Percentiles rank a stretch among this genome's conserved stretches.
These are phyloP conservation scores for Cornus florida DNA, from an alignment of 148 eudicot species.

Conservation along the genomic window DNA sequence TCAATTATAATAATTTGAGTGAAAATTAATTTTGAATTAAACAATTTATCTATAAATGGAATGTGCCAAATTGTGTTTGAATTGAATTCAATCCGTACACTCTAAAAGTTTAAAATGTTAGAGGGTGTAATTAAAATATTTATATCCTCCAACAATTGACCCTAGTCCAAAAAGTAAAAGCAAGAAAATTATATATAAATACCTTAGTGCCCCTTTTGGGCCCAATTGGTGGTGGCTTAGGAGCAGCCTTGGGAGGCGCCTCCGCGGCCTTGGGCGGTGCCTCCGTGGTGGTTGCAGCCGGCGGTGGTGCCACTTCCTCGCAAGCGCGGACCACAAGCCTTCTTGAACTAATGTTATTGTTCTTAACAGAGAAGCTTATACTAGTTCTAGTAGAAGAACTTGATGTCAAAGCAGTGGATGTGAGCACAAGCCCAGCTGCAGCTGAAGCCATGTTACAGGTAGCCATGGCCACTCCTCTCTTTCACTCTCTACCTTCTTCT, in stretches of 20 bases:
- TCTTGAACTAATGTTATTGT: not conserved
- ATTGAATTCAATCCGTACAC: too few species aligned
- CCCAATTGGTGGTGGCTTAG: conserved; percentile 25
- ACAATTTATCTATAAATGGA: too few species aligned
- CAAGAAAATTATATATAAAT: not conserved
- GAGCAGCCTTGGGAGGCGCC: not conserved
- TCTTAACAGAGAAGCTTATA: not conserved
- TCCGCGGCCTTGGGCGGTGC: not conserved
- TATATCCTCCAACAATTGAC: too few species aligned
- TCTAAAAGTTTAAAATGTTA: too few species aligned
- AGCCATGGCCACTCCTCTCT: conserved; percentile 8
- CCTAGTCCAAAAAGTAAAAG: too few species aligned
- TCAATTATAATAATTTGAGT: too few species aligned
- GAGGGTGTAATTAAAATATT: too few species aligned
- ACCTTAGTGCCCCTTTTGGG: conserved; percentile 26
- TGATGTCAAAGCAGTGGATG: conserved; percentile 12
- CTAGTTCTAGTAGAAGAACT: not conserved
- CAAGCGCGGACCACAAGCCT: conserved; percentile 17
- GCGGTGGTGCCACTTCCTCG: conserved; percentile 14
- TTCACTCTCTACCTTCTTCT: not conserved
- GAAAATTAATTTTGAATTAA: too few species aligned
- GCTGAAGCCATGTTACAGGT: conserved; percentile 21
- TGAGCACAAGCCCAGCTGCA: conserved; percentile 14
- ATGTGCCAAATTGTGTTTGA: too few species aligned
- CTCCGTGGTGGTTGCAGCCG: conserved; percentile 11